These are phyloP conservation scores for Crithidia expoeki DNA, from an alignment of 208 protist species.

Conservation along the genomic window DNA sequence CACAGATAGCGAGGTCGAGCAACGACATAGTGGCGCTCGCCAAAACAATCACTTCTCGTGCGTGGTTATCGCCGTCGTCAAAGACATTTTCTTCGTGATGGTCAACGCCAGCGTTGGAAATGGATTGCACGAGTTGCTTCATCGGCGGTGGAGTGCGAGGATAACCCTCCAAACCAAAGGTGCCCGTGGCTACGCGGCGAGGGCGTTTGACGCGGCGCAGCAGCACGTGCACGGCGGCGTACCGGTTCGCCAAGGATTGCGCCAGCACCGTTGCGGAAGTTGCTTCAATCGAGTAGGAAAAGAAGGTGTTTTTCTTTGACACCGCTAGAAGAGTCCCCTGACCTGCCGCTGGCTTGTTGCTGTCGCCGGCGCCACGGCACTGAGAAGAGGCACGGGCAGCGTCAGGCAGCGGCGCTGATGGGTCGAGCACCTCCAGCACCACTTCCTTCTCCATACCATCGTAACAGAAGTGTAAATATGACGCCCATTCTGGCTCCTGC, in stretches of 20 bases:
- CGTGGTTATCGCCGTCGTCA: not conserved
- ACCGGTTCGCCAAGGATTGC: constrained; percentile 18
- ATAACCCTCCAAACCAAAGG: not conserved
- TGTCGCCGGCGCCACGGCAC: not conserved
- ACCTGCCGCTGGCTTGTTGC: not conserved
- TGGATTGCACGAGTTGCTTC: not conserved
- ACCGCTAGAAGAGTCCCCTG: not conserved
- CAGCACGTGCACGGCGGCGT: constrained; percentile 33
- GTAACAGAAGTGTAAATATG: constrained; percentile 27
- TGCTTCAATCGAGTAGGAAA: constrained; percentile 31
- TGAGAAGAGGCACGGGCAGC: not conserved
- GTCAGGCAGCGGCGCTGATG: not conserved
- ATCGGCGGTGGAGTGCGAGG: not conserved
- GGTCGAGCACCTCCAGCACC: constrained; percentile 16
- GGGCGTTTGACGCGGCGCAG: constrained; percentile 6
- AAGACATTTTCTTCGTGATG: not conserved
- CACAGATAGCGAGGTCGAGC: constrained; percentile 28
- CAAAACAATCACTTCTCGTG: constrained; percentile 25
- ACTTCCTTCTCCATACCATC: constrained; percentile 40
- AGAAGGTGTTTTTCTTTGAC: not conserved
- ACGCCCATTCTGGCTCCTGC: not conserved
- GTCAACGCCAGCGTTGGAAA: not conserved
- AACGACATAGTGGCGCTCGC: constrained; percentile 40
- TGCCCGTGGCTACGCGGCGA: not conserved
- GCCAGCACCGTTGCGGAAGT: constrained; percentile 3